These are phyloP conservation scores for Litsea cubeba DNA, from an alignment of 164 flowering plant genomes.

Conservation along the genomic window DNA sequence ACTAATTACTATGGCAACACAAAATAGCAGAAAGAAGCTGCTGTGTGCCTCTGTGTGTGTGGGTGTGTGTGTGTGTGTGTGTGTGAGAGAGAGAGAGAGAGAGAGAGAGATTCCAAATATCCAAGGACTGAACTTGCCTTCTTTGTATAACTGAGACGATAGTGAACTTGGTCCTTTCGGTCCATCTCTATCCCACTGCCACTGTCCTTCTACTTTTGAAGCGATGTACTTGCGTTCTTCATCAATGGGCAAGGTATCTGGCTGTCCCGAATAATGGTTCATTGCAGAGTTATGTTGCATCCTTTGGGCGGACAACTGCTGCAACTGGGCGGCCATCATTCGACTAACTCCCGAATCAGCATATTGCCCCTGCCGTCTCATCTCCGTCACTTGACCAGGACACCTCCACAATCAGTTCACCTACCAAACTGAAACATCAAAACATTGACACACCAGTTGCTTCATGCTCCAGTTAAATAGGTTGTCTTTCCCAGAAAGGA, in stretches of 20 bases:
- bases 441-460: background rate
- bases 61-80: too few relatives aligned
- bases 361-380: slow-evolving; percentile 34
- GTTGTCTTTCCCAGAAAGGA: background rate
- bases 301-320: slow-evolving; percentile 35
- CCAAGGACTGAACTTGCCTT: slow-evolving; percentile 22
- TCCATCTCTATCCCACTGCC: slow-evolving; percentile 39
- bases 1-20: background rate
- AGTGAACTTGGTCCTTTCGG: slow-evolving; percentile 18
- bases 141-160: slow-evolving; percentile 24
- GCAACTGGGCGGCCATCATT: slow-evolving; percentile 28
- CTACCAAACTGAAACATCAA: slow-evolving; percentile 12
- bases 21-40: too few relatives aligned
- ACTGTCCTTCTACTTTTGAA: slow-evolving; percentile 32
- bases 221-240: slow-evolving; percentile 27
- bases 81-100: too few relatives aligned
- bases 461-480: background rate
- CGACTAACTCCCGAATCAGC: slow-evolving; percentile 22
- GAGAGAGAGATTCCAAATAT: background rate
- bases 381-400: slow-evolving; percentile 14
- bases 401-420: slow-evolving; percentile 3
- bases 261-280: slow-evolving; percentile 26
- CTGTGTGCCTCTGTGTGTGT: too few relatives aligned
- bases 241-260: slow-evolving; percentile 26
- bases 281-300: slow-evolving; percentile 26